Base-by-base conservation (phyloP, 148 eudicot genomes). In the Vaccinium darrowii region DNA sequence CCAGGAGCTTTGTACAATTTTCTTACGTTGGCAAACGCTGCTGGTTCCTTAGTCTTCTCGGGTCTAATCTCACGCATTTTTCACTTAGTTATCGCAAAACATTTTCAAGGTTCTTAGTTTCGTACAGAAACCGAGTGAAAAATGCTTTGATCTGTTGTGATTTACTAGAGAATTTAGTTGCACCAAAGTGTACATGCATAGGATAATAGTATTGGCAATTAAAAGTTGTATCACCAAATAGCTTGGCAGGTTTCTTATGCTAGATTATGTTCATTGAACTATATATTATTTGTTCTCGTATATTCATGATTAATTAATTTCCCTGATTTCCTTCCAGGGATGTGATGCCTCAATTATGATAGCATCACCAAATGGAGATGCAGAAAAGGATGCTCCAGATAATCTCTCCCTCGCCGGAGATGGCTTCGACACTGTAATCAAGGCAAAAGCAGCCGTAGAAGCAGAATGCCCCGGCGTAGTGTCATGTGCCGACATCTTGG, bases 301-400 rank as follows among this genome's bases (percentile, higher is more conserved):
- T 43, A 75, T 7, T 43, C 25, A 57, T 43, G 47, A 3, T 43
- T 43, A 43, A 43, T 43, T n/a, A 36, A 36, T 36, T 21, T 30
- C 62, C 1, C 30, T 78, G 77, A 19, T 2, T 58, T 58, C 73
- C 60, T 53, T 88, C 56, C 76, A 96, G 98, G 98, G 98, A 47
- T 93, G 95, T 79, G 98, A 96, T 88, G 98, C 93, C 67, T 94
- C 98, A 0, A 82, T 93, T 74, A 79, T 96, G 90, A 92, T 96
- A 18, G 65, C 86, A 63, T 95, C 98, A 21, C 91, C 94, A 12
- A 91, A 85, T 49, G 81, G 88, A 5, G 93, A 94, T 33, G 98
- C 98, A 47, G 98, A 96, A 78, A 93, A 88, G 79, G 95, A 93
- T 88, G 90, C 96, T 58, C 51, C 76, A 12, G 93, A 90, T n/a